A percentile compares a stretch with the other conserved stretches of the same genome.
These are phyloP conservation scores for Sarocladiaceae sp. DNA, from an alignment of 2,329 filamentous ascomycete genomes.

Conservation along the genomic window DNA sequence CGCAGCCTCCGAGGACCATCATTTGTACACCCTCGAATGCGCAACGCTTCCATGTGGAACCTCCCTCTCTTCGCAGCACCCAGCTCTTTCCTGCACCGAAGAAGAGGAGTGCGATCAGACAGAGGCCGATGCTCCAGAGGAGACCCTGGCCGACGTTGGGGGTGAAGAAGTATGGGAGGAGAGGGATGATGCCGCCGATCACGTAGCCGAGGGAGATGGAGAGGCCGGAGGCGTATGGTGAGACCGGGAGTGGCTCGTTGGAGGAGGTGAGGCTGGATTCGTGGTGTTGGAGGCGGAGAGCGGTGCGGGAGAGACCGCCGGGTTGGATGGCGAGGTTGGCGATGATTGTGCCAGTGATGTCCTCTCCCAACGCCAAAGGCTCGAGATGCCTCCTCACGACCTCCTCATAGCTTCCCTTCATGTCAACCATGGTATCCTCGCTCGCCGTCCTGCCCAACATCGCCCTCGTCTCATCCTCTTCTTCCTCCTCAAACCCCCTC, in stretches of 20 bases:
- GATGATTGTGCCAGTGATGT: constrained; percentile 20
- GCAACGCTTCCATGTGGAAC: constrained; percentile 1
- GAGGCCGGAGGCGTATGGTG: constrained; percentile 46
- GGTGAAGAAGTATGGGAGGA: constrained; percentile 58
- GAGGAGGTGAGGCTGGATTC: constrained; percentile 10
- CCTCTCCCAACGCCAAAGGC: constrained; percentile 23
- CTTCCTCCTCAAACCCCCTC: neutral
- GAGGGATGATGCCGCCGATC: constrained; percentile 56
- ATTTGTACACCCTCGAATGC: constrained; percentile 10
- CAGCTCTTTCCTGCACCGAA: constrained; percentile 56
- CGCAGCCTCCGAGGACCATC: constrained; percentile 26
- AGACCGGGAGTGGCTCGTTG: constrained; percentile 18
- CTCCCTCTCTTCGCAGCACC: constrained; percentile 22
- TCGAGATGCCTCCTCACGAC: constrained; percentile 27
- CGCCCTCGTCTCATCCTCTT: constrained; percentile 17
- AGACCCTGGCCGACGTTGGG: constrained; percentile 35
- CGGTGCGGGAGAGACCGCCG: constrained; percentile 24
- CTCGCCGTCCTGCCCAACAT: constrained; percentile 18
- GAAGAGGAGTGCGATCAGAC: constrained; percentile 47
- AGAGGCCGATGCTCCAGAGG: constrained; percentile 49
- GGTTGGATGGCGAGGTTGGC: constrained; percentile 20
- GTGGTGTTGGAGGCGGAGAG: constrained; percentile 16
- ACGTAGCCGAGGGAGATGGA: constrained; percentile 60
- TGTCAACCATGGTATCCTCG: constrained; percentile 9
- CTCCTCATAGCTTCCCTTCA: constrained; percentile 12